phyloP scores from a whole-genome alignment of 352 stramenopile species.

The Achlya hypogyna region DNA sequence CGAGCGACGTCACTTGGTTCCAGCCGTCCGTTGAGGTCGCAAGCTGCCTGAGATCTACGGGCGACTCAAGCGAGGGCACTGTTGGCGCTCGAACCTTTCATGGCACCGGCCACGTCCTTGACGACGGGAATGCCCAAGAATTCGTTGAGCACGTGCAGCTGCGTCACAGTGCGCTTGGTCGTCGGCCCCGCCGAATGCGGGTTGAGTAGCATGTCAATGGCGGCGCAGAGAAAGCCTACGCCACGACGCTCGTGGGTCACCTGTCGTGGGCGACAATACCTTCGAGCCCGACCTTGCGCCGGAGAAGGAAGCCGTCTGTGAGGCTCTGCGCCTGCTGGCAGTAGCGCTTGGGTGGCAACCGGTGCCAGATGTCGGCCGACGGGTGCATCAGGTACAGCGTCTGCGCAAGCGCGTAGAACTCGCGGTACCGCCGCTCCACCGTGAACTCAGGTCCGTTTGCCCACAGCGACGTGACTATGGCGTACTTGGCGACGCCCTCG shows the following conservation, averaged over 20 bases:
- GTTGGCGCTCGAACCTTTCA: not conserved
- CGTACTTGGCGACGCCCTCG: constrained; percentile 8
- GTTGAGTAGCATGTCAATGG: constrained; percentile 45
- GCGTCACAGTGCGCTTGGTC: constrained; percentile 9
- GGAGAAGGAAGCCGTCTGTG: constrained; percentile 46
- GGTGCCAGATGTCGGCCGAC: constrained; percentile 39
- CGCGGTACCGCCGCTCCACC: constrained; percentile 59
- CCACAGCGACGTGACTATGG: constrained; percentile 10
- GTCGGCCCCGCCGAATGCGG: not conserved
- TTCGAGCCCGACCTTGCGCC: constrained; percentile 54
- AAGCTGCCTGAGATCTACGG: constrained; percentile 39
- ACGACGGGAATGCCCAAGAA: constrained; percentile 9
- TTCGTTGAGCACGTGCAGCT: constrained; percentile 13
- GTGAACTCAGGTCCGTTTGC: constrained; percentile 27
- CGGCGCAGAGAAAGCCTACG: constrained; percentile 43
- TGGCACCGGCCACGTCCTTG: constrained; percentile 7
- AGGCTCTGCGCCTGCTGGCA: constrained; percentile 28
- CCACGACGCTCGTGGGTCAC: not conserved
- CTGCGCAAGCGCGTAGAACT: constrained; percentile 67
- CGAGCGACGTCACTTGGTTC: constrained; percentile 15
- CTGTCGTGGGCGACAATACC: not conserved
- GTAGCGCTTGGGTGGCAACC: constrained; percentile 62
- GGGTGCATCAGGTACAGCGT: constrained; percentile 56
- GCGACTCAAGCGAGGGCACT: not conserved
- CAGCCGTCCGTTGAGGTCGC: constrained; percentile 31